phyloP scores from a whole-genome alignment of 345 rosid genomes.

The Bruguiera parviflora region DNA sequence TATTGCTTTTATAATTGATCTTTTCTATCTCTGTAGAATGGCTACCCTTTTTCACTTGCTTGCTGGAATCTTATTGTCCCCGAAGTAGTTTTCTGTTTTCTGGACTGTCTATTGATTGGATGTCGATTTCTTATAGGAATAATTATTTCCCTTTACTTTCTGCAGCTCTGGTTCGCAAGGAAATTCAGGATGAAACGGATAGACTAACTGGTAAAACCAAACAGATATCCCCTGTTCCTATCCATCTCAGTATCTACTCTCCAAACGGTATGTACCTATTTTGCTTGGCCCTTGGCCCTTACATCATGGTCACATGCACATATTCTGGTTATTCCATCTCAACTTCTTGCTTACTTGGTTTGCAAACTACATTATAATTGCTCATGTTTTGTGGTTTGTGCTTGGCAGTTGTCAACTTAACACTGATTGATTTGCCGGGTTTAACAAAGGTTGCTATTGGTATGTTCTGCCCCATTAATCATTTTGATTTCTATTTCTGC shows the following conservation, averaged over 20 bases:
- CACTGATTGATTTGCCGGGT: conserved; percentile 91
- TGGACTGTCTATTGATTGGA: neutral
- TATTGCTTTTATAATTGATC: neutral
- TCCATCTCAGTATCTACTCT: conserved; percentile 91
- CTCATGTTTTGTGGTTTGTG: neutral
- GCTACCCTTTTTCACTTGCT: neutral
- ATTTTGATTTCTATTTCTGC: conserved; percentile 8
- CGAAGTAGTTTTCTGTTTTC: neutral
- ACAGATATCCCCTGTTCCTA: conserved; percentile 92
- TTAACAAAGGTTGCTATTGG: conserved; percentile 94
- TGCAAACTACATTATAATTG: neutral
- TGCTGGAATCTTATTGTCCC: neutral
- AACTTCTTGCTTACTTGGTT: neutral
- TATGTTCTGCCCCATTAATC: conserved; percentile 26
- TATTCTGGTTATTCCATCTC: no score
- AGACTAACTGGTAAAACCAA: conserved; percentile 76
- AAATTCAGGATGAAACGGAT: conserved; percentile 94
- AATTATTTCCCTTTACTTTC: neutral
- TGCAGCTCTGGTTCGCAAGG: conserved; percentile 76
- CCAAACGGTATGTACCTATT: conserved; percentile 51
- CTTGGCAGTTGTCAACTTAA: conserved; percentile 88
- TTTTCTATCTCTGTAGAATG: neutral
- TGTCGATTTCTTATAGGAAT: no score
- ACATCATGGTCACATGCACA: no score
- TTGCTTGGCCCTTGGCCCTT: neutral